phyloP scores from a whole-genome alignment of 176 grass and related monocot species.

The Cocos nucifera region DNA sequence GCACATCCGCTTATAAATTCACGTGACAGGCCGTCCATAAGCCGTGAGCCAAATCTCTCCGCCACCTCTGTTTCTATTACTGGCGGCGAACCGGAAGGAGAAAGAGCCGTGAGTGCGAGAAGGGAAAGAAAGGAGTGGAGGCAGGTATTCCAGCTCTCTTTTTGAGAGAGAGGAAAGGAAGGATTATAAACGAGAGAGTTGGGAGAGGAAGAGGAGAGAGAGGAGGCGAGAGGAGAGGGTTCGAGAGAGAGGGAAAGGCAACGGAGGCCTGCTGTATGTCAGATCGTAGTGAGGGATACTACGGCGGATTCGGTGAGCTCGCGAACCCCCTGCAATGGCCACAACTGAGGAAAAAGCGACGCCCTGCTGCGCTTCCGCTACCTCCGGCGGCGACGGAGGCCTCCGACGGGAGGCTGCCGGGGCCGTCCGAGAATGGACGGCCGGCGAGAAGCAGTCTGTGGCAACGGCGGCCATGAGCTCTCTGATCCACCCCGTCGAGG shows the following conservation, averaged over 20 bases:
- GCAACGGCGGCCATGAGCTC: conserved; percentile 7
- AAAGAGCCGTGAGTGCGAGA: too few species aligned
- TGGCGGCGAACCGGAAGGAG: too few species aligned
- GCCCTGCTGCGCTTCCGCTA: conserved; percentile 32
- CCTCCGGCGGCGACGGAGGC: conserved; percentile 33
- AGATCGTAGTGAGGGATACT: conserved; percentile 83
- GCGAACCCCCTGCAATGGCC: conserved; percentile 96
- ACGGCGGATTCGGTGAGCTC: conserved; percentile 79
- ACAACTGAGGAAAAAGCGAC: conserved; percentile 97
- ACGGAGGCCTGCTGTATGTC: conserved; percentile 87
- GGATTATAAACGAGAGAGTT: too few species aligned
- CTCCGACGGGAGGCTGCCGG: not conserved
- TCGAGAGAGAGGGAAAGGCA: conserved; percentile 29
- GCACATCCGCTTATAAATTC: too few species aligned
- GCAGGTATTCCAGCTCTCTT: too few species aligned
- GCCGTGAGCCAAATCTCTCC: too few species aligned
- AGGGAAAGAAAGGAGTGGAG: too few species aligned
- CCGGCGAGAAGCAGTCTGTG: not conserved
- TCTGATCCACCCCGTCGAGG: conserved; percentile 38
- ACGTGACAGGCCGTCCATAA: too few species aligned
- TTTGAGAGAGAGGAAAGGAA: too few species aligned
- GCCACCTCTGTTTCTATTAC: too few species aligned
- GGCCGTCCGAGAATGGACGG: not conserved
- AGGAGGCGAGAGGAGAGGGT: conserved; percentile 7
- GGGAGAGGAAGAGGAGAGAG: not conserved